Evolutionary conservation across 1,284 basidiomycete species (phyloP).

Genomic region (Sphagnurus paluster): DNA sequence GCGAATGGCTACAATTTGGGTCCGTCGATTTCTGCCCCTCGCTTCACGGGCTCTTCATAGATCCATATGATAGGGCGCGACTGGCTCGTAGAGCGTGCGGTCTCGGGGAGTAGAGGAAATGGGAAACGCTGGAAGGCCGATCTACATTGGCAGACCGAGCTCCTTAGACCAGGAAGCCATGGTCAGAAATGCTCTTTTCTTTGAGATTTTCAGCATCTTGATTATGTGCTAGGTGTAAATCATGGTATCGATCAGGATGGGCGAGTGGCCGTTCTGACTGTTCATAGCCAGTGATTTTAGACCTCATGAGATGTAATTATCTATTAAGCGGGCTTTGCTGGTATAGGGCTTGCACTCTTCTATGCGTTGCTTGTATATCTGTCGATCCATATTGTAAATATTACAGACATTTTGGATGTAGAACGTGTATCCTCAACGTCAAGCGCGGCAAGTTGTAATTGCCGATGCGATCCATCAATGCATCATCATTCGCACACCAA

Average conservation of each 20-base stretch:
- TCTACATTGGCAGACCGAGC: constrained; percentile 68
- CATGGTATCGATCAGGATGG: constrained; percentile 80
- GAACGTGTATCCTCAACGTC: no score
- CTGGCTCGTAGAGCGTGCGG: constrained; percentile 66
- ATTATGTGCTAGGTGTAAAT: constrained; percentile 57
- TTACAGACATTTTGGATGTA: no score
- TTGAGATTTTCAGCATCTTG: neutral
- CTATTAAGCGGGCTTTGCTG: no score
- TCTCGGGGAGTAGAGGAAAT: constrained; percentile 57
- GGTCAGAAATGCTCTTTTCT: constrained; percentile 41
- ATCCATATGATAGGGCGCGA: constrained; percentile 51
- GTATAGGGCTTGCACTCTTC: no score
- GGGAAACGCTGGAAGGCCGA: constrained; percentile 71
- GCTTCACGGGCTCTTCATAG: neutral
- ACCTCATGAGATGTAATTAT: no score
- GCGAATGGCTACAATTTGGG: constrained; percentile 76
- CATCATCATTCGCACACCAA: no score
- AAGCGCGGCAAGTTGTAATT: no score
- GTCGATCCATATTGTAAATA: no score
- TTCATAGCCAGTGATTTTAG: constrained; percentile 31
- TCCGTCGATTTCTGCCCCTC: constrained; percentile 1
- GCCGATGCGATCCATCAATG: no score
- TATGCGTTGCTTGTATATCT: no score
- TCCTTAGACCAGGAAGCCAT: constrained; percentile 63
- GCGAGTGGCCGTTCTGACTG: constrained; percentile 72